These are phyloP conservation scores for Arachis monticola DNA, from an alignment of 331 rosid species.

Conservation along the genomic window DNA sequence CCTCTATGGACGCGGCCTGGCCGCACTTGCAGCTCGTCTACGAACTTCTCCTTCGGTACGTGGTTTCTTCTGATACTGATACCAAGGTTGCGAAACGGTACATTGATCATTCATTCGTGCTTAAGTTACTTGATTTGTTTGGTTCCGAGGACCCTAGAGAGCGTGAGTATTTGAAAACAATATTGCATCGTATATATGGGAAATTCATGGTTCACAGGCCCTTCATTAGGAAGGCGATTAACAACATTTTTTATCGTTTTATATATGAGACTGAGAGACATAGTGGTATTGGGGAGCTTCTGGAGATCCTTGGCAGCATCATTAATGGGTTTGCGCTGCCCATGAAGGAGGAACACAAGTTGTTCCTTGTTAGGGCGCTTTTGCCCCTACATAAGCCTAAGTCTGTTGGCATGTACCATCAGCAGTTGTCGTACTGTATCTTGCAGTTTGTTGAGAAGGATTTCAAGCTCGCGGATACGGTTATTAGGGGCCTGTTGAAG, in stretches of 20 bases:
- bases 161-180: conserved; percentile 92
- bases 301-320: conserved; percentile 97
- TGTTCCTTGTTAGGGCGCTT: conserved; percentile 92
- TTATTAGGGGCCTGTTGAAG: conserved; percentile 88
- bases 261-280: conserved; percentile 93
- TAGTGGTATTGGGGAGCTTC: conserved; percentile 90
- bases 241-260: conserved; percentile 89
- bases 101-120: conserved; percentile 89
- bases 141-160: conserved; percentile 94
- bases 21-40: conserved; percentile 93
- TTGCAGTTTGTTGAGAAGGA: conserved; percentile 98
- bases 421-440: conserved; percentile 91
- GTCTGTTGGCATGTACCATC: conserved; percentile 73
- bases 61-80: conserved; percentile 95
- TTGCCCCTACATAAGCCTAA: conserved; percentile 96
- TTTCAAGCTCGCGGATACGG: conserved; percentile 86
- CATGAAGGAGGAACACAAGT: conserved; percentile 97
- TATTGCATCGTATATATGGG: conserved; percentile 90
- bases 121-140: conserved; percentile 87
- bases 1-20: conserved; percentile 85
- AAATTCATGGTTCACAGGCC: conserved; percentile 99
- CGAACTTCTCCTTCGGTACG: conserved; percentile 88
- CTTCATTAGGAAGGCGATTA: conserved; percentile 86
- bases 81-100: conserved; percentile 93
- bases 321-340: conserved; percentile 98